Evolutionary conservation across 352 stramenopile species (phyloP).

Genomic region (Globisporangium solare): DNA sequence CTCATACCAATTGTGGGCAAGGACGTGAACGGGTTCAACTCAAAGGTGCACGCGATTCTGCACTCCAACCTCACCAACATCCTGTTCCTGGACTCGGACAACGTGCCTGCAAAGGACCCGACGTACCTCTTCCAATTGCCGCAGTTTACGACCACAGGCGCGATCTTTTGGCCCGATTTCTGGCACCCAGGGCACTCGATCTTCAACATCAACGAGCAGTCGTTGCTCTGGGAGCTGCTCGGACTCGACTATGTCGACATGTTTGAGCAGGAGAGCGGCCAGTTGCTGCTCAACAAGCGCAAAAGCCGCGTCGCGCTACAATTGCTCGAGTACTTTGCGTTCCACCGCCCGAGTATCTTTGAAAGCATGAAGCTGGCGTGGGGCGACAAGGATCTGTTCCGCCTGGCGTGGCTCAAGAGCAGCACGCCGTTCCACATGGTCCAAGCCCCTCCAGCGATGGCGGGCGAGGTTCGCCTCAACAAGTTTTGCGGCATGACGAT

Average conservation of each 20-base stretch:
- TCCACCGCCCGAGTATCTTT: constrained; percentile 36
- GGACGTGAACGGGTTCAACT: constrained; percentile 33
- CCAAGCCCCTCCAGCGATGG: constrained; percentile 26
- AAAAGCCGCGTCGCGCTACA: constrained; percentile 28
- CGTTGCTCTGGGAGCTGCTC: constrained; percentile 48
- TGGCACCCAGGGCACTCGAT: constrained; percentile 57
- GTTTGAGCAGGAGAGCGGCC: constrained; percentile 69
- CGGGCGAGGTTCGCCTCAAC: constrained; percentile 23
- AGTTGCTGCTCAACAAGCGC: constrained; percentile 43
- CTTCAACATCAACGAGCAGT: constrained; percentile 50
- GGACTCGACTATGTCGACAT: constrained; percentile 43
- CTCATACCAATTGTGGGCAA: constrained; percentile 22
- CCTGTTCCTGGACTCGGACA: constrained; percentile 55
- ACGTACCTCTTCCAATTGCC: constrained; percentile 39
- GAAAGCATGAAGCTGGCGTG: constrained; percentile 29
- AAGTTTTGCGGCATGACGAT: constrained; percentile 60
- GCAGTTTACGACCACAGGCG: constrained; percentile 30
- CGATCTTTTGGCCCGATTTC: constrained; percentile 63
- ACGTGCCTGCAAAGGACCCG: constrained; percentile 40
- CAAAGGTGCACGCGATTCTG: constrained; percentile 42
- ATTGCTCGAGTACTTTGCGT: constrained; percentile 32
- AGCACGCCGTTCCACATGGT: constrained; percentile 53
- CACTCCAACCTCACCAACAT: constrained; percentile 32
- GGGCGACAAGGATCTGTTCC: constrained; percentile 60
- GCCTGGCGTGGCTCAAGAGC: constrained; percentile 48